These are phyloP conservation scores for Xylariaceae sp. DNA, from an alignment of 2,329 filamentous ascomycete species.

Conservation along the genomic window DNA sequence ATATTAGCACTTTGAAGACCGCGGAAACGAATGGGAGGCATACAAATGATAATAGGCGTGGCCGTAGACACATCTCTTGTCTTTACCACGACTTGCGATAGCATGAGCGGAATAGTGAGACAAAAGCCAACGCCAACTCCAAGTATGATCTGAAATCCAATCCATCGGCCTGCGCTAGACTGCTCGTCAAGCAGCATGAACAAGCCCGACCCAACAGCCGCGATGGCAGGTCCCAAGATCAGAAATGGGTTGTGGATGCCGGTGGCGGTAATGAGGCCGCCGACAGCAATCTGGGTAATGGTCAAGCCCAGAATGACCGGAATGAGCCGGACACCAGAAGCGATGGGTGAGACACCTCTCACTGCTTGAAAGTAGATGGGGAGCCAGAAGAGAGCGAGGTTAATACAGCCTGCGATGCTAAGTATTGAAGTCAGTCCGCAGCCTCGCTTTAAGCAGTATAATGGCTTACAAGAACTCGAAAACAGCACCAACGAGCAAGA, in stretches of 20 bases:
- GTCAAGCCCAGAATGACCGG: too few species aligned
- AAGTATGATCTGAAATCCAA: slow-evolving; percentile 46
- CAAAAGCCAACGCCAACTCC: slow-evolving; percentile 40
- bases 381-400: neutral
- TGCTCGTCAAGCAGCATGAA: slow-evolving; percentile 35
- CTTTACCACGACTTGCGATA: slow-evolving; percentile 36
- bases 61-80: slow-evolving; percentile 40
- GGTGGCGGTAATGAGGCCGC: slow-evolving; percentile 14
- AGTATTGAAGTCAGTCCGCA: too few species aligned
- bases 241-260: slow-evolving; percentile 43
- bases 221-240: slow-evolving; percentile 40
- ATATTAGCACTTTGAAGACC: too few species aligned
- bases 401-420: too few species aligned
- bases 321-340: too few species aligned
- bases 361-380: slow-evolving; percentile 47
- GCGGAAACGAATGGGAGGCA: too few species aligned
- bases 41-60: neutral
- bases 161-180: slow-evolving; percentile 41
- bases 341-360: slow-evolving; percentile 33
- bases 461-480: too few species aligned
- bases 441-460: too few species aligned
- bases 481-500: too few species aligned
- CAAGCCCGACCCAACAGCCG: slow-evolving; percentile 36
- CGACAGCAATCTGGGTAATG: too few species aligned
- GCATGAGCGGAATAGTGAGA: slow-evolving; percentile 43